Conservation (phyloP, 768 basidiomycete genomes). For the Podaxis sp. region DNA sequence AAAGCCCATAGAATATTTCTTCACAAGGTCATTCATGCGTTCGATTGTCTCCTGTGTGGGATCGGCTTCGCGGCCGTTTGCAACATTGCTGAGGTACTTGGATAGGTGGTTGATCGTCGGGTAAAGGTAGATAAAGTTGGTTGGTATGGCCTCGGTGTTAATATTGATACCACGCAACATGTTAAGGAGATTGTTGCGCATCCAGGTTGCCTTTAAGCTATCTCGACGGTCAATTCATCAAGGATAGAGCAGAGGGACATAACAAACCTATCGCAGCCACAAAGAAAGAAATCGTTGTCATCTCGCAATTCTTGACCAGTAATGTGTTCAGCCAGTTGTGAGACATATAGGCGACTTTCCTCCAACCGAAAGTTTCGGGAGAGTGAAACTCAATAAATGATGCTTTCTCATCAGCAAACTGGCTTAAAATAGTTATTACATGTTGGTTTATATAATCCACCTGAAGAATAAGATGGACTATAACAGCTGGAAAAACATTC, state of each 20-base stretch:
- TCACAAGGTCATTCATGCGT: constrained; percentile 24
- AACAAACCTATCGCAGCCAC: constrained; percentile 40
- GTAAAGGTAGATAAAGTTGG: constrained; percentile 22
- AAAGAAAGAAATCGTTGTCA: constrained; percentile 36
- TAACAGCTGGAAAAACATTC: too few relatives aligned
- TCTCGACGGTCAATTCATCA: neutral
- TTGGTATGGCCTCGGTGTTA: constrained; percentile 5
- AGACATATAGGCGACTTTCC: constrained; percentile 28
- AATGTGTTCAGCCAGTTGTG: constrained; percentile 14
- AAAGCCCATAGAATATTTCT: constrained; percentile 24
- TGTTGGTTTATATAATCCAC: too few relatives aligned
- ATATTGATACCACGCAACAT: neutral
- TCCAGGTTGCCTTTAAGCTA: constrained; percentile 37
- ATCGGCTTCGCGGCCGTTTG: constrained; percentile 3
- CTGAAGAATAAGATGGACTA: too few relatives aligned
- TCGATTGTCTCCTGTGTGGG: constrained; percentile 1
- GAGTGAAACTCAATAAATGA: constrained; percentile 18
- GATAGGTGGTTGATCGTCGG: constrained; percentile 22
- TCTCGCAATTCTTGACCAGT: constrained; percentile 21
- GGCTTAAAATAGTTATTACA: too few relatives aligned
- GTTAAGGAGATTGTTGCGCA: constrained; percentile 31
- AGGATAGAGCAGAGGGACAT: neutral
- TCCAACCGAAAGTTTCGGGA: constrained; percentile 20
- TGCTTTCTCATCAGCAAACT: too few relatives aligned
- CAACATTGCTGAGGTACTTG: constrained; percentile 8